A percentile compares a stretch with the other conserved stretches of the same genome.
Conservation (phyloP, 2,329 filamentous ascomycete species). For the Macrophomina phaseolina region DNA sequence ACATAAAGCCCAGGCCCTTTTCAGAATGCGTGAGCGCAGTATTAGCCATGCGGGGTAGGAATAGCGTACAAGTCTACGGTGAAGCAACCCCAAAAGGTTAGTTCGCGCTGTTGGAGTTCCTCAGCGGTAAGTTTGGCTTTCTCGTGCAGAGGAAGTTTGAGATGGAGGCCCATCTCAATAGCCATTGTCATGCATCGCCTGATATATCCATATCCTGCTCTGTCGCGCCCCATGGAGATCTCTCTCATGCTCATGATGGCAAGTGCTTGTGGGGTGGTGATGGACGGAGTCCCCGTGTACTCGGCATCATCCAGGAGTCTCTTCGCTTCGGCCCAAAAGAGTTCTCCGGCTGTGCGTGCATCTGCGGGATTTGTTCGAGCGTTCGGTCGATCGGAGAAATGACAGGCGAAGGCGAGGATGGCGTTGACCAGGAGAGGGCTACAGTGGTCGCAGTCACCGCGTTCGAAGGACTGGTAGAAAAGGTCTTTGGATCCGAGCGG, state of each 20-base stretch:
- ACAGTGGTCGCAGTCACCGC: constrained; percentile 68
- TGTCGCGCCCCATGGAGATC: constrained; percentile 69
- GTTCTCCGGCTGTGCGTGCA: constrained; percentile 70
- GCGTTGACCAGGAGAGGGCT: constrained; percentile 71
- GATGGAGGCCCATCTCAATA: constrained; percentile 73
- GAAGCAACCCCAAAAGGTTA: constrained; percentile 61
- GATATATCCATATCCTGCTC: constrained; percentile 73
- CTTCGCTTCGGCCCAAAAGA: constrained; percentile 74
- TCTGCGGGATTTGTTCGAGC: constrained; percentile 68
- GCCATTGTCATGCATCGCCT: constrained; percentile 75
- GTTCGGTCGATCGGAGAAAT: constrained; percentile 69
- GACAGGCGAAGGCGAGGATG: constrained; percentile 69
- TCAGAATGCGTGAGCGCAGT: not conserved
- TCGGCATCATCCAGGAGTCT: constrained; percentile 60
- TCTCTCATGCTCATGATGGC: constrained; percentile 79
- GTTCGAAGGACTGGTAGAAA: constrained; percentile 69
- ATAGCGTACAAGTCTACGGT: constrained; percentile 53
- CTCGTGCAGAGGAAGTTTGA: constrained; percentile 42
- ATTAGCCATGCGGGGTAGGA: constrained; percentile 33
- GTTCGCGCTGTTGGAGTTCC: constrained; percentile 56
- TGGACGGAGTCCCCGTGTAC: not conserved
- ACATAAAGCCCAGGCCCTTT: constrained; percentile 52
- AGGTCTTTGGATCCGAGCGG: constrained; percentile 74
- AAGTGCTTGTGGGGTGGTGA: constrained; percentile 73
- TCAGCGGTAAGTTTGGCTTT: constrained; percentile 42